A percentile compares a stretch with the other conserved stretches of the same genome.
Conservation (phyloP, 2,329 filamentous ascomycete species). For the Aureobasidium sp. region DNA sequence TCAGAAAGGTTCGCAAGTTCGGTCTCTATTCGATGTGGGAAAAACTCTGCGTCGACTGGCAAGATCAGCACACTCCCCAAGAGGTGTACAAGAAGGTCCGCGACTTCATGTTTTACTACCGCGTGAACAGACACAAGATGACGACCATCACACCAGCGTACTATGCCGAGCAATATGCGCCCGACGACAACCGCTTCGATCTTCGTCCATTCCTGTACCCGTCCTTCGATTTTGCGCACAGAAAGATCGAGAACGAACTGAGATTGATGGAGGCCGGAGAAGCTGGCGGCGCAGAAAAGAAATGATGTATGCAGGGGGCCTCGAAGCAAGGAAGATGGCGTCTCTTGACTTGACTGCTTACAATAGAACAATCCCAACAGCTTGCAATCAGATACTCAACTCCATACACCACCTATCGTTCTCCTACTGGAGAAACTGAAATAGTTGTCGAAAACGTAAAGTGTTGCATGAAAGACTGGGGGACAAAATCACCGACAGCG, state of each 20-base stretch:
- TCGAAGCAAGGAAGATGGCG: neutral
- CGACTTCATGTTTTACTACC: slow-evolving; percentile 47
- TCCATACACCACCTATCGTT: neutral
- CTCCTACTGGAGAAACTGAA: neutral
- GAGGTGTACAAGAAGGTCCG: slow-evolving; percentile 35
- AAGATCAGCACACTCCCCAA: slow-evolving; percentile 26
- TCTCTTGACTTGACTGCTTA: neutral
- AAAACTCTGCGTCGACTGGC: slow-evolving; percentile 45
- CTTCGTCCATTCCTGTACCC: slow-evolving; percentile 48
- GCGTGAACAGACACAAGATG: slow-evolving; percentile 59
- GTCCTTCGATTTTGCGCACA: slow-evolving; percentile 37
- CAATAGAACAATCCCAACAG: neutral
- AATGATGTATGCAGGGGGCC: neutral
- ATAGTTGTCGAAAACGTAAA: neutral
- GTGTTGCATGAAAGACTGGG: neutral
- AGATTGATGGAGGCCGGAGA: slow-evolving; percentile 34
- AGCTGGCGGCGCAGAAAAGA: slow-evolving; percentile 10
- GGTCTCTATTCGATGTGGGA: slow-evolving; percentile 49
- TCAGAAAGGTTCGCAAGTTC: slow-evolving; percentile 48
- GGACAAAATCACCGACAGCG: neutral
- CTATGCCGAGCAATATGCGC: slow-evolving; percentile 21
- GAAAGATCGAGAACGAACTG: slow-evolving; percentile 42
- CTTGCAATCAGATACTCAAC: neutral
- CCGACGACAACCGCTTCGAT: slow-evolving; percentile 48
- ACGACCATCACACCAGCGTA: slow-evolving; percentile 37